Evolutionary conservation across 2,329 filamentous ascomycete species (phyloP).

Genomic region (Arthrinium puccinioides): DNA sequence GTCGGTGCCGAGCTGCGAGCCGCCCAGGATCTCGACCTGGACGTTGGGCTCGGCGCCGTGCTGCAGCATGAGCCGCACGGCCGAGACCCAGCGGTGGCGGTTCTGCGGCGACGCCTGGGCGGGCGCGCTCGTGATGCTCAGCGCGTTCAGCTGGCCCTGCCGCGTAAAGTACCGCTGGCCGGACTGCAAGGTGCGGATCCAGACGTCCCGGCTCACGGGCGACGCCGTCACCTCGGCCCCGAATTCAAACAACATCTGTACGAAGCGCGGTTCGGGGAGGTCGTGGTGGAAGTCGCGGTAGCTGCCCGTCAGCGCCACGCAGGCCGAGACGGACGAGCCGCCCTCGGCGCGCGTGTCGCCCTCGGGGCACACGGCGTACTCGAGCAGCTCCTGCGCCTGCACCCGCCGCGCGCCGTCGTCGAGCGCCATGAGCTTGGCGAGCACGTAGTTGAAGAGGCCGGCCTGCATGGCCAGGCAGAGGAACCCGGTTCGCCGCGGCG

Average conservation of each 20-base stretch:
- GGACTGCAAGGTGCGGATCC: background rate
- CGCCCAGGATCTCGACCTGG: slow-evolving; percentile 1
- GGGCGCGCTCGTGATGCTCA: background rate
- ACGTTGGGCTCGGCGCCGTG: slow-evolving; percentile 2
- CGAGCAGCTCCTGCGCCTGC: slow-evolving; percentile 1
- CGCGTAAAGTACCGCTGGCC: slow-evolving; percentile 1
- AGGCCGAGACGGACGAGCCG: slow-evolving; percentile 1
- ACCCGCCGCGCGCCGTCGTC: background rate
- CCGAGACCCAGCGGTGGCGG: slow-evolving; percentile 2
- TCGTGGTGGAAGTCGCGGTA: slow-evolving; percentile 4
- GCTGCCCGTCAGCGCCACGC: slow-evolving; percentile 3
- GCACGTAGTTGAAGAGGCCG: slow-evolving; percentile 1
- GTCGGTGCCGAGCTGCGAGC: background rate
- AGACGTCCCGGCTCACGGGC: background rate
- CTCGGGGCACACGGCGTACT: slow-evolving; percentile 3
- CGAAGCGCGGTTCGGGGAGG: slow-evolving; percentile 1
- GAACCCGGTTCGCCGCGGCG: background rate
- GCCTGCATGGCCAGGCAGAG: slow-evolving; percentile 2
- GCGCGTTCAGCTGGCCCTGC: slow-evolving; percentile 13
- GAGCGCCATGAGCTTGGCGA: background rate
- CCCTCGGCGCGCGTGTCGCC: background rate
- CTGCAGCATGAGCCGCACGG: background rate
- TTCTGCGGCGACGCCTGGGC: background rate
- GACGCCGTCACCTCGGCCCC: background rate
- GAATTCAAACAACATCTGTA: slow-evolving; percentile 1